Evolutionary conservation across 2,329 filamentous ascomycete species (phyloP), one percentile per base, ranked within the genome.

Genomic region (Rhinocladiella mackenziei): DNA sequence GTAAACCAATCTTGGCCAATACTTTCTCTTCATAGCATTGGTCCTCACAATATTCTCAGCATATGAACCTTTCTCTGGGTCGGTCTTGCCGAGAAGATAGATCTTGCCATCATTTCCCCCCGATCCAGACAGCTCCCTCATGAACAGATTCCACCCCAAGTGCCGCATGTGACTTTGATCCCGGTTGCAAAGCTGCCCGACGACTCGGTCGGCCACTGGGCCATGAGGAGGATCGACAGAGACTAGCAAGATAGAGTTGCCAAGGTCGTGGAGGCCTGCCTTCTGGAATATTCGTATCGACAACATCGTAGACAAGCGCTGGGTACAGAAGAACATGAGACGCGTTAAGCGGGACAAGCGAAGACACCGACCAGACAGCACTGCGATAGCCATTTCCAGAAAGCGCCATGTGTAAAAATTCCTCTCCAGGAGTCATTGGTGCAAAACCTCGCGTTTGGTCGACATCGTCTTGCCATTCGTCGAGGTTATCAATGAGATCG

Each of bases 291-390:
- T 25, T 46, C 49, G 51, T 53, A 43, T 62, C 48, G 31, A 62
- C 60, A 14, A 59, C 50, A 38, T 60, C 57, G 41, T 62, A 63
- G 7, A 63, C 55, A 20, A 63, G 52, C 10, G 60, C 55, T 18
- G 59, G 59, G 28, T 57, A 63, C n/a, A 62, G 45, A 15, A 62
- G 33, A 20, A 51, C 54, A 19, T 55, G 55, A 11, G 51, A 53
- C 13, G 49, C 43, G 48, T 62, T 60, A 22, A 60, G 48, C 9
- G 60, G 51, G 20, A 62, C 60, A 7, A 62, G 44, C 8, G 58
- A 59, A 10, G 60, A 60, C 33, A 60, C 58, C 3, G 61, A 57
- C 60, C 60, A 63, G 5, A 62, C 48, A 5, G 60, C 60, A 45
- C 62, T 62, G 20, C 60, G 58, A 26, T 61, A 55, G 15, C 58